A percentile compares a stretch with the other conserved stretches of the same genome.
Conservation (phyloP, 2,329 filamentous ascomycete species). For the Leptodontidium sp. region DNA sequence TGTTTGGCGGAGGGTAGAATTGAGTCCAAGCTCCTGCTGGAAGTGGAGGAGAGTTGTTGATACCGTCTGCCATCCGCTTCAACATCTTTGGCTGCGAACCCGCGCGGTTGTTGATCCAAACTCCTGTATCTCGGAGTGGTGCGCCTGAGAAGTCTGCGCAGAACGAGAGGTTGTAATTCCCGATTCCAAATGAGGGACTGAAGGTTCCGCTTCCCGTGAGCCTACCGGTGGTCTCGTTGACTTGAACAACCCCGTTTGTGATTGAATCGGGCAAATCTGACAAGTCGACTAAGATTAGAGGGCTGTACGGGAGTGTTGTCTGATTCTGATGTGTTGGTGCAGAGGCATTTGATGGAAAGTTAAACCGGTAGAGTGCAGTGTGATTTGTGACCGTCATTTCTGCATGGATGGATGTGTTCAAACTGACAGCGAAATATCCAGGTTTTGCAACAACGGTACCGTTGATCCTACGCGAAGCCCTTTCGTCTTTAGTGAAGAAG, state of each 20-base stretch:
- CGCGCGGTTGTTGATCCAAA: too few species aligned
- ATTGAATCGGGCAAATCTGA: slow-evolving; percentile 57
- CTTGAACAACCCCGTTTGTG: slow-evolving; percentile 1
- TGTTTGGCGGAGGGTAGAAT: slow-evolving; percentile 48
- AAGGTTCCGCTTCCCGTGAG: too few species aligned
- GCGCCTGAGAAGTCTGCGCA: too few species aligned
- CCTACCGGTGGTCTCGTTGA: not conserved
- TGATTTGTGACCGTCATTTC: slow-evolving; percentile 74
- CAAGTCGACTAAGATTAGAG: slow-evolving; percentile 62
- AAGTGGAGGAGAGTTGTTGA: too few species aligned
- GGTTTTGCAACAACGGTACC: slow-evolving; percentile 62
- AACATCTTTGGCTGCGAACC: too few species aligned
- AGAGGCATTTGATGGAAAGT: slow-evolving; percentile 55
- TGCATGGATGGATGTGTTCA: slow-evolving; percentile 63
- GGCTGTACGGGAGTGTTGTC: slow-evolving; percentile 44
- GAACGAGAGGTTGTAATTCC: too few species aligned
- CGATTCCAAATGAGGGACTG: too few species aligned
- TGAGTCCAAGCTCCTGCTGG: too few species aligned
- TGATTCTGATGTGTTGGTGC: not conserved
- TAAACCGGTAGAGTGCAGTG: slow-evolving; percentile 71
- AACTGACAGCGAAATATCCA: slow-evolving; percentile 69
- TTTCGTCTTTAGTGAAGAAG: slow-evolving; percentile 57
- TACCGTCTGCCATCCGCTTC: too few species aligned
- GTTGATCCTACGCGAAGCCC: slow-evolving; percentile 49
- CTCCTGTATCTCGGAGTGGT: too few species aligned